phyloP scores from a whole-genome alignment of 2,329 filamentous ascomycete species.

The Cladosporium sp. region DNA sequence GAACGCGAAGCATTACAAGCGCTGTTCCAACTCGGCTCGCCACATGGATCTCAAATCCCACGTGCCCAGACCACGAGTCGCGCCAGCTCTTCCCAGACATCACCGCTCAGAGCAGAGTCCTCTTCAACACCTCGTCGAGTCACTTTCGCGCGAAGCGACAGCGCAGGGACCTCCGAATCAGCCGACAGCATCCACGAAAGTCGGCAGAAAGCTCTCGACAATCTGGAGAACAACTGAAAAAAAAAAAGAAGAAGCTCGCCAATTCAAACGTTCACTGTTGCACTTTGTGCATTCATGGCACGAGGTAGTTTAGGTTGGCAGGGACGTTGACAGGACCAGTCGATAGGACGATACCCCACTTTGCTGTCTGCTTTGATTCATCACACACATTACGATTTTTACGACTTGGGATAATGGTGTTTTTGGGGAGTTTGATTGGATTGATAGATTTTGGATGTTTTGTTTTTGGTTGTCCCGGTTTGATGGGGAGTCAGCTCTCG shows the following conservation, averaged over 20 bases:
- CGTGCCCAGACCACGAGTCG: conserved; percentile 23
- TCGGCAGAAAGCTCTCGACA: conserved; percentile 4
- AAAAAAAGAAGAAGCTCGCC: too few species aligned
- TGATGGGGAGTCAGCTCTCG: neutral
- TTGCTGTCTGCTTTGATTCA: neutral
- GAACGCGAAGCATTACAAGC: conserved; percentile 83
- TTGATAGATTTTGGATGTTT: neutral
- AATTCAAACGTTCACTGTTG: neutral
- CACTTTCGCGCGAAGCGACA: conserved; percentile 33
- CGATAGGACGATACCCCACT: conserved; percentile 5
- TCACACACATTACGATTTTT: neutral
- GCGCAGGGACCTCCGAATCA: conserved; percentile 21
- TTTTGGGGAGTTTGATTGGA: neutral
- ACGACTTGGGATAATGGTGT: neutral
- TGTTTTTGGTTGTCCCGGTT: neutral
- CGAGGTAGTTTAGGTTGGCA: neutral
- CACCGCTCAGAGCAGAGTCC: conserved; percentile 28
- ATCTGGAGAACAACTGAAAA: conserved; percentile 3
- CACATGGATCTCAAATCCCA: conserved; percentile 41
- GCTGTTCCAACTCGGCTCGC: conserved; percentile 71
- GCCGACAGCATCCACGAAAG: conserved; percentile 11
- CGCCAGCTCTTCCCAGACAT: conserved; percentile 28
- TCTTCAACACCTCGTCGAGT: conserved; percentile 29
- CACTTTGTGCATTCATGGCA: neutral
- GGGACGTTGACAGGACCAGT: neutral